Evolutionary conservation across 352 stramenopile species (phyloP), one percentile per base, ranked within the genome.

Genomic region (Phytophthora megakarya): DNA sequence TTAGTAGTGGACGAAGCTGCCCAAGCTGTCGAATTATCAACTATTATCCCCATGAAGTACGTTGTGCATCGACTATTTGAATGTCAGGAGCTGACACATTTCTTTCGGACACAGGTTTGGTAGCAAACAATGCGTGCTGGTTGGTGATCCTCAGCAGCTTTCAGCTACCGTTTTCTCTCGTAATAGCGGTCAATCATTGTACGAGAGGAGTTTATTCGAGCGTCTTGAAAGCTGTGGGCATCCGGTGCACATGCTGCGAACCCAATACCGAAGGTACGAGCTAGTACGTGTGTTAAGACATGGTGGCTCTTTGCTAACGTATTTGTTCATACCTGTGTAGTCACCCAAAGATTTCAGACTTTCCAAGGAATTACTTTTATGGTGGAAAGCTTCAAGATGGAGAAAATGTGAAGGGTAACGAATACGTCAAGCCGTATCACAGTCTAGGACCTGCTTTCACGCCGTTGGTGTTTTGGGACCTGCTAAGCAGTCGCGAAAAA

Each of bases 121-220:
- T 13, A 95, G 90, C 55, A 84, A 79, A 12, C 90, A 97, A 57
- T 97, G 90, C 42, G 92, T 98, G 12, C 76, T 98, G 7, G 93
- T 98, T 3, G 93, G 93, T 19, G 93, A 98, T 67, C 93, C 92
- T 0, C 92, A 98, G 64, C 93, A 98, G 59, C 76, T 98, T 16
- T 92, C 89, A 32, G 93, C 93, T n/a, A 98, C 93, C 1, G 89
- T 97, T 0, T 97, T 98, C 59, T 97, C 90, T 21, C 88, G 90
- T 43, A 90, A 86, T 11, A 92, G 86, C 23, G 81, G 77, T 0
- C 75, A 89, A 30, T 95, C 86, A 3, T 78, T 97, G 26, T 98
- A 97, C 59, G 89, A 97, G 42, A 83, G 93, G 21, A 96, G 87
- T 87, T 70, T 98, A 13, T 98, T 98, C 56, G 90, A 98, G 52